phyloP scores from a whole-genome alignment of 2,329 filamentous ascomycete species.

The Fusarium sp. region DNA sequence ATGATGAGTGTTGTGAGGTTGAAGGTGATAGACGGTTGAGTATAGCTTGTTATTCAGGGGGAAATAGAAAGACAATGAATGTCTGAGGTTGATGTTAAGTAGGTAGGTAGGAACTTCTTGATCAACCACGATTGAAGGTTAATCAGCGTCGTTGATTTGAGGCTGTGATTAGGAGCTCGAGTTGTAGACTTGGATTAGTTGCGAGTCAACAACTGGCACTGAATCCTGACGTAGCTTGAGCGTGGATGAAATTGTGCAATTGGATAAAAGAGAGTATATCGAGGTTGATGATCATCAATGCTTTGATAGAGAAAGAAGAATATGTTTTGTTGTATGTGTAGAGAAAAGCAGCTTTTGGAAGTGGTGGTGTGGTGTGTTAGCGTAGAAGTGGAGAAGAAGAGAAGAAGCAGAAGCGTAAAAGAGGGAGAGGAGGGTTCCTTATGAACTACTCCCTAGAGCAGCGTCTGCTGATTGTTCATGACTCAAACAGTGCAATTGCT shows the following conservation, averaged over 20 bases:
- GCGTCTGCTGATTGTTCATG: slow-evolving; percentile 16
- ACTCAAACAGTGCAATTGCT: slow-evolving; percentile 22
- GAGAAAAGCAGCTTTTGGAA: background rate
- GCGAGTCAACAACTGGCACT: background rate
- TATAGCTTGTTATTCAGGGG: background rate
- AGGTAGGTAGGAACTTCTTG: background rate
- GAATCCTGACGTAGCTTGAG: background rate
- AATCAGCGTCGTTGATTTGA: slow-evolving; percentile 9
- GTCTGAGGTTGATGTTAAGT: background rate
- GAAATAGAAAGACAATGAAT: background rate
- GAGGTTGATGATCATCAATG: background rate
- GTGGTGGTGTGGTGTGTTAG: background rate
- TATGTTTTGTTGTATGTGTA: background rate
- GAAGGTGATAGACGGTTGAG: background rate
- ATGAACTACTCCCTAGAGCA: background rate
- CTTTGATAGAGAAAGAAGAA: background rate
- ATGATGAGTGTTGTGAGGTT: background rate
- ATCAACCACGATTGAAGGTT: background rate
- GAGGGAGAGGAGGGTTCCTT: slow-evolving; percentile 7
- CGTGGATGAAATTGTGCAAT: slow-evolving; percentile 1
- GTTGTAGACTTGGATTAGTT: background rate
- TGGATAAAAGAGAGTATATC: background rate
- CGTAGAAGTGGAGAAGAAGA: background rate
- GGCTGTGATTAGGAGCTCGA: background rate
- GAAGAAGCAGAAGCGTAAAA: background rate